Percentiles rank a stretch among this genome's conserved stretches.
phyloP scores from a whole-genome alignment of 2,329 filamentous ascomycete genomes.

The Venturia effusa region DNA sequence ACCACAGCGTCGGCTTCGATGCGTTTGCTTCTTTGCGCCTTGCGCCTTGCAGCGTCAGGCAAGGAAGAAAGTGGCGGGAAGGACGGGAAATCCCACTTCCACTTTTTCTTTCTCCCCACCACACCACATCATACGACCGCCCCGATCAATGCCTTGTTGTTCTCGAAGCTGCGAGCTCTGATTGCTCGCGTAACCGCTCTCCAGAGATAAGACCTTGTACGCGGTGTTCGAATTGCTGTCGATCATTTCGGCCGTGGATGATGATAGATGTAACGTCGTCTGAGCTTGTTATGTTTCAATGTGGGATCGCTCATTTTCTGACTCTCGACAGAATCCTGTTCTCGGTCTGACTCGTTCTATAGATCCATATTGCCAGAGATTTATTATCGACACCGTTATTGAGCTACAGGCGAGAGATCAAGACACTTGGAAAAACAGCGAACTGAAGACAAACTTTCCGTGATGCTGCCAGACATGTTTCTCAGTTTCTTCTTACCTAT shows the following conservation, averaged over 20 bases:
- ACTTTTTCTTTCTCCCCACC: not conserved
- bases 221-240: not conserved
- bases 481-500: too few relatives aligned
- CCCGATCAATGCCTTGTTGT: not conserved
- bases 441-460: too few relatives aligned
- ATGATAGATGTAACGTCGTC: not conserved
- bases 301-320: not conserved
- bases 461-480: too few relatives aligned
- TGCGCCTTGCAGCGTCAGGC: not conserved
- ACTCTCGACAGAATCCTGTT: too few relatives aligned
- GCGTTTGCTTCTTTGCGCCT: not conserved
- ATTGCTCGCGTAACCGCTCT: not conserved
- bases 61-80: not conserved
- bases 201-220: not conserved
- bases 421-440: too few relatives aligned
- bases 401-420: too few relatives aligned
- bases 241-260: not conserved
- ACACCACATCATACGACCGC: not conserved
- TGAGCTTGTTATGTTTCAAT: not conserved
- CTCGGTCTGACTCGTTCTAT: too few relatives aligned
- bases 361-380: too few relatives aligned
- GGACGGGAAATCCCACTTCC: not conserved
- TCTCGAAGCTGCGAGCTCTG: not conserved
- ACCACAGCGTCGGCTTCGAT: not conserved
- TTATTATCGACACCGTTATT: too few relatives aligned